Base-by-base conservation (phyloP, 345 rosid species). In the Raphanus sativus region DNA sequence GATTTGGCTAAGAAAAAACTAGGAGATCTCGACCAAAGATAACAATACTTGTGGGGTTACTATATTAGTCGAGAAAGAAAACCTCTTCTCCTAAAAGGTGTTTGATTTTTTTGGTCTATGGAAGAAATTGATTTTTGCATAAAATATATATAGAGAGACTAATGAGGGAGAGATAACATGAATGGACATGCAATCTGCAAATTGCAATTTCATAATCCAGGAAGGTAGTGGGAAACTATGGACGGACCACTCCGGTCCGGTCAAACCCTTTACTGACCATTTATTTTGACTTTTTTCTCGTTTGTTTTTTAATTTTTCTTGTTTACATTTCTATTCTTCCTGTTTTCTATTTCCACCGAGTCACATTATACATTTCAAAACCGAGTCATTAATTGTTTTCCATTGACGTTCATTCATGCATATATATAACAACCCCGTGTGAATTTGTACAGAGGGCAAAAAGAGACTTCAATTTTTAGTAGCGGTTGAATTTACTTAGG, bases 161-260 rank as follows among this genome's bases (percentile, higher is more conserved):
- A 62, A 13, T 3, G 29, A 62, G n/a, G 63, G 38, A 65, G 36
- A 59, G 34, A 26, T 48, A 5, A 66, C 48, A 48, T 28, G 8
- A 74, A 42, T 65, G 60, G 59, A 50, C 63, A 77, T 64, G 67
- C 50, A 42, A 71, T 71, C 65, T 71, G 72, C 52, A 42, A 71
- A 59, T 77, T 73, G 64, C 54, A 63, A 21, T 67, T 24, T 15
- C 58, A 62, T 32, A 15, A 73, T 70, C 50, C 6, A 33, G 75
- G 79, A 77, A 71, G 58, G 67, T 42, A 67, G 50, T 73, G 69
- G 78, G 79, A 75, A 82, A 75, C 73, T 62, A 76, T 75, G 71
- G 79, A 70, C 55, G 79, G 79, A 69, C 71, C 67, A 1, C 69
- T 1, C 50, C 10, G n/a, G 70, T 67, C 67, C 1, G 75, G 82